Evolutionary conservation across 495 filamentous ascomycete species (phyloP), one percentile per base, ranked within the genome.

Genomic region (Aspergillus cavernicola): DNA sequence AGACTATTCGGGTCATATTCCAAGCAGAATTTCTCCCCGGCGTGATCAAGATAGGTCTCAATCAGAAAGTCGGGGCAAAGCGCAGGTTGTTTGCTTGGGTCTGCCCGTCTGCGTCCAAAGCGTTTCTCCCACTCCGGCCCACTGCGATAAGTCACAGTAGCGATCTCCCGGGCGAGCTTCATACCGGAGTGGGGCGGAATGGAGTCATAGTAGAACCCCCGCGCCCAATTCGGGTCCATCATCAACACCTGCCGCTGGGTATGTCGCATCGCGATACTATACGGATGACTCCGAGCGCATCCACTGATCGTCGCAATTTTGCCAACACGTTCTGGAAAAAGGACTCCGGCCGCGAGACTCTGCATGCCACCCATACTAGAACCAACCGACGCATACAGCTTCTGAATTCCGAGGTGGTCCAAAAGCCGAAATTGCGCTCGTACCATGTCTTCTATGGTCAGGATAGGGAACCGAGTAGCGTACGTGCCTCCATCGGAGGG

Each of bases 281-380:
- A 97, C 18, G 93, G 93, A 70, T 98, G 93, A 63, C 89, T 95
- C 53, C 93, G 80, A 9, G 92, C 93, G 66, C 93, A 98, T 32
- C 92, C 95, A 61, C 86, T 92, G 67, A 97, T 95, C 60, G 85
- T 90, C 32, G 91, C 89, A 50, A 98, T 83, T 52, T 85, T 83
- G 19, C 84, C 80, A 1, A 97, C 84, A 31, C 92, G 79, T 32
- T 87, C 81, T 10, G 89, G 86, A 68, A 92, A 96, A 13, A 96
- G 66, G 1, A 89, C 84, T n/a, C 90, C 95, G 4, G 91, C 88
- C 15, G 91, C 90, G 11, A 98, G 74, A 66, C 89, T 95, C 65
- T 97, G 92, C 93, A 98, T 98, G 15, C 93, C 93, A 41, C 92
- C 93, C 93, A 99, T 99, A 71, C 90, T 96, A 9, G 88, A 87